Base-by-base conservation (phyloP, 2,329 filamentous ascomycete species). In the Penicillium sp. region DNA sequence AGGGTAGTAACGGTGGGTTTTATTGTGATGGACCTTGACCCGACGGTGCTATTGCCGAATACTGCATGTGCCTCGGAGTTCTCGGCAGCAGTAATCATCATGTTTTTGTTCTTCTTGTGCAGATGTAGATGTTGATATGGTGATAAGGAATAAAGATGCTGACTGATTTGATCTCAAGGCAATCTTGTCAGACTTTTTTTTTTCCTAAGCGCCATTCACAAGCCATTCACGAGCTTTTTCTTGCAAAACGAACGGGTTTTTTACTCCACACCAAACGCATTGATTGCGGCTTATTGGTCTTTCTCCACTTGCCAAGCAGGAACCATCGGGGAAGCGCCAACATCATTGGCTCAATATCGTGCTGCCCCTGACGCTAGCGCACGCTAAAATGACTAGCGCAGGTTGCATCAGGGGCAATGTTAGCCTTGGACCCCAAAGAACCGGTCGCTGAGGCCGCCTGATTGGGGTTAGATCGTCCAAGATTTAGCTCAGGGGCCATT, bases 361-460 rank as follows among this genome's bases (percentile, higher is more conserved):
- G 24, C 21, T 59, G 48, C 61, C 63, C 64, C 64, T 65, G 63
- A 57, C 59, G 56, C 62, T 64, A 66, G 35, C 55, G 56, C 33
- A 55, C 57, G 21, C 48, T 50, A 50, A 50, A 41, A 33, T 48
- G 27, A 31, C 45, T 47, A 47, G 26, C 9, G 27, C 22, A 14
- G 35, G 14, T 53, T 13, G 41, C n/a, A 26, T 57, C 58, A 61
- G 56, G 60, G 60, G 61, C 53, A 61, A 3, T 19, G 21, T 10
- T 33, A 50, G 52, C 37, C 21, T 16, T 39, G 16, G 41, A 35
- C 26, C 43, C 41, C 43, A 45, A 26, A 13, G 31, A 14, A 33
- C n/a, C 37, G 26, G 29, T 46, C 51, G 50, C 50, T 45, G n/a
- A 31, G 8, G 31, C n/a, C 21, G 10, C 41, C 29, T 35, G 24